A percentile compares a stretch with the other conserved stretches of the same genome.
Evolutionary conservation across 2,329 filamentous ascomycete species (phyloP).

Genomic region (Akanthomyces uredinophilus): DNA sequence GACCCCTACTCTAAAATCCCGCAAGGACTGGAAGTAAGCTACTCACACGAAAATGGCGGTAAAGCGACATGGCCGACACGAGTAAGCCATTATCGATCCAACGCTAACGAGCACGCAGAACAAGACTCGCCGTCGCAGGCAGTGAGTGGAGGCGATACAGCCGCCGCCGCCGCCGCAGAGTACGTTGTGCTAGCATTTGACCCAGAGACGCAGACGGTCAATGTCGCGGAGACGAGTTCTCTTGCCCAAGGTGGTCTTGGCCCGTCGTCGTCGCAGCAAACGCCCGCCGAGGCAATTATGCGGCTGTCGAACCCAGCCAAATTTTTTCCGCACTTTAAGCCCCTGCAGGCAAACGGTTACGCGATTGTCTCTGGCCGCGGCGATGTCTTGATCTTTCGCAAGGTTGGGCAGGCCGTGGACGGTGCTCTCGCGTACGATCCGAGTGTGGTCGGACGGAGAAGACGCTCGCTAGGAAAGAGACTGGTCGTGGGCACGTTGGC

Average conservation of each 20-base stretch:
- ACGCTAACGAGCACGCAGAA: constrained; percentile 13
- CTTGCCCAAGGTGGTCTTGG: constrained; percentile 40
- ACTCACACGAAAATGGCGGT: constrained; percentile 37
- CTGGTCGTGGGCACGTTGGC: constrained; percentile 49
- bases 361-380: constrained; percentile 60
- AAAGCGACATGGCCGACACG: constrained; percentile 30
- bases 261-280: constrained; percentile 28
- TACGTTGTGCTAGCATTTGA: constrained; percentile 68
- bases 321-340: constrained; percentile 59
- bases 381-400: constrained; percentile 62
- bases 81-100: constrained; percentile 27
- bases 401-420: constrained; percentile 36
- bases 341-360: constrained; percentile 56
- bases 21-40: constrained; percentile 45
- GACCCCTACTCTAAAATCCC: constrained; percentile 41
- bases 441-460: constrained; percentile 25
- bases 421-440: constrained; percentile 4
- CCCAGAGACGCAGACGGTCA: constrained; percentile 50
- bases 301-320: constrained; percentile 57
- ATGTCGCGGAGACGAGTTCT: constrained; percentile 56
- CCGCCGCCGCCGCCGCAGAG: constrained; percentile 9
- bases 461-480: constrained; percentile 40
- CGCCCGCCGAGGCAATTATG: constrained; percentile 56
- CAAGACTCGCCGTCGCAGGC: constrained; percentile 3
- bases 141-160: constrained; percentile 7